Evolutionary conservation across 2,329 filamentous ascomycete species (phyloP).

Genomic region (Alternaria sp.): DNA sequence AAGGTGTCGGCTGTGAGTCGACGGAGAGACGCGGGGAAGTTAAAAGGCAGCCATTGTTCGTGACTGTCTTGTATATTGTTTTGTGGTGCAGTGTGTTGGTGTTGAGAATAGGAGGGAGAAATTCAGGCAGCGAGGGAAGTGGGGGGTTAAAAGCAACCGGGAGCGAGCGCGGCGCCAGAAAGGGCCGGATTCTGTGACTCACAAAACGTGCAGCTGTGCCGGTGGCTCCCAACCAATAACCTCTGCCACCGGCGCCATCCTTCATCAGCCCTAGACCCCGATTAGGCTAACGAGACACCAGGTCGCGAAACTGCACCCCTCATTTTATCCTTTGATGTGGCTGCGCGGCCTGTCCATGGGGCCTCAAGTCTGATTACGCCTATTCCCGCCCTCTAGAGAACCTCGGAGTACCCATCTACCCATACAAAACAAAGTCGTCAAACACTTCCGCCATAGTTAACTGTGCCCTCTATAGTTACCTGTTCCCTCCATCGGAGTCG

Average conservation of each 20-base stretch:
- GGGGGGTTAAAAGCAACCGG: constrained; percentile 35
- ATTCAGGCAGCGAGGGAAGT: constrained; percentile 45
- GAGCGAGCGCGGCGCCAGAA: constrained; percentile 31
- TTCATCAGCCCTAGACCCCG: constrained; percentile 28
- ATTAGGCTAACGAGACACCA: constrained; percentile 10
- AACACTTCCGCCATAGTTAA: not conserved
- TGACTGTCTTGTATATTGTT: constrained; percentile 44
- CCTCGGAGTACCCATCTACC: not conserved
- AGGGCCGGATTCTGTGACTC: constrained; percentile 30
- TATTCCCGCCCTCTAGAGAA: not conserved
- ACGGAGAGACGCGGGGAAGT: constrained; percentile 37
- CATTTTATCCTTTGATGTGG: not conserved
- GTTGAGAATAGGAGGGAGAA: constrained; percentile 33
- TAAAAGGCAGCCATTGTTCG: constrained; percentile 53
- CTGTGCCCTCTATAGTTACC: not conserved
- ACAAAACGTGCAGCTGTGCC: constrained; percentile 29
- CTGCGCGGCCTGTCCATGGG: constrained; percentile 6
- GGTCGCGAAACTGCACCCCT: constrained; percentile 8
- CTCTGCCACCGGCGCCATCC: constrained; percentile 3
- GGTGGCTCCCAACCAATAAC: constrained; percentile 22
- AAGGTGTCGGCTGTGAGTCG: constrained; percentile 44
- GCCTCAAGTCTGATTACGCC: not conserved
- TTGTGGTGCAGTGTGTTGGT: constrained; percentile 33
- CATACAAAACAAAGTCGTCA: not conserved
- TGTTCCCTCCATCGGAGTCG: not conserved